These are phyloP conservation scores for Xylariales sp. DNA, from an alignment of 2,329 filamentous ascomycete genomes.

Conservation along the genomic window DNA sequence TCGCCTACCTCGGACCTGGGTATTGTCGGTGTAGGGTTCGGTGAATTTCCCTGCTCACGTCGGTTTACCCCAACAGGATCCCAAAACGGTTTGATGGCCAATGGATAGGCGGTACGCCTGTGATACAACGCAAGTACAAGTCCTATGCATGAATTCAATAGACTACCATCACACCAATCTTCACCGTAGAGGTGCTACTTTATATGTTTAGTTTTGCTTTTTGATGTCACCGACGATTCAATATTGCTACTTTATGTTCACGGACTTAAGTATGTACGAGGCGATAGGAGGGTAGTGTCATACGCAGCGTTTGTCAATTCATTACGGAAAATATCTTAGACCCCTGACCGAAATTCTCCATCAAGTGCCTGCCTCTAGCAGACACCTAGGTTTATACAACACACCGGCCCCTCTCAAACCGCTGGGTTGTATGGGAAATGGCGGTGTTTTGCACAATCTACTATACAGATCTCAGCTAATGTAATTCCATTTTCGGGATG, in stretches of 20 bases:
- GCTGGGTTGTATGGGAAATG: too few relatives aligned
- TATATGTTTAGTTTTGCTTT: too few relatives aligned
- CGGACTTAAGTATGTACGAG: neutral
- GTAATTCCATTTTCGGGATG: neutral
- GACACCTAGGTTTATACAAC: neutral
- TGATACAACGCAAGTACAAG: neutral
- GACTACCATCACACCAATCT: neutral
- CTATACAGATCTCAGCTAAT: neutral
- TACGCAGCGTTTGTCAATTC: slow-evolving; percentile 13
- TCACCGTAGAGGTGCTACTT: neutral
- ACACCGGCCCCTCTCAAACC: neutral
- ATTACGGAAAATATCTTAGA: slow-evolving; percentile 1
- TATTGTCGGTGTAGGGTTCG: too few relatives aligned
- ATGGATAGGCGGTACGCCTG: neutral
- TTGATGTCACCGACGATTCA: neutral
- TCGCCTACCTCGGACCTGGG: too few relatives aligned
- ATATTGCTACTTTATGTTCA: neutral
- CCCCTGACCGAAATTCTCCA: neutral
- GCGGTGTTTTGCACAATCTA: too few relatives aligned
- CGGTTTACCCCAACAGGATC: too few relatives aligned
- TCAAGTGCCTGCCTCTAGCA: neutral
- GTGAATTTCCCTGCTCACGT: too few relatives aligned
- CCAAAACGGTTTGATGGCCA: too few relatives aligned
- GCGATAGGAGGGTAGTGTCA: neutral
- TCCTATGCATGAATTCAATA: slow-evolving; percentile 4